Evolutionary conservation across 139 green algal genomes (phyloP), one percentile per base, ranked within the genome.

Genomic region (Microglena sp.): DNA sequence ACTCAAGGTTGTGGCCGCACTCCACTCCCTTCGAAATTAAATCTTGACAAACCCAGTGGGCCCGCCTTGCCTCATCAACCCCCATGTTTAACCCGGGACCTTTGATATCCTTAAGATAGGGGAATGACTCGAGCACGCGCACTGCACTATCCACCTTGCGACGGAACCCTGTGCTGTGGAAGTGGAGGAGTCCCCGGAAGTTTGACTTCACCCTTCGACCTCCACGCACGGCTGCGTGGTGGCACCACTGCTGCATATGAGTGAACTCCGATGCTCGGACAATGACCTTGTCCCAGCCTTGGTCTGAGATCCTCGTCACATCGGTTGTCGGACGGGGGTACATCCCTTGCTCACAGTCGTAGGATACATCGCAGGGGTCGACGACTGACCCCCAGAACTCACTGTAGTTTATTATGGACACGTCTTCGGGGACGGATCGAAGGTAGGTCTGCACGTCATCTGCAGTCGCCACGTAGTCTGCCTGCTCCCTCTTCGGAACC

Each of bases 201-300:
- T 27, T n/a, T 7, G 8, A 24, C 15, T 18, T 21, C 29, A 27
- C 29, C 21, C 18, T 40, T 11, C 29, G 56, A 31, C 21, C 15
- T 15, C 53, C 22, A 21, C 8, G 56, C 56, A 64, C 28, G 29
- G 40, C 56, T 11, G 29, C 29, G 8, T 64, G 56, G 56, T 64
- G 56, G 56, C 56, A 45, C 56, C 56, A 64, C 29, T 31, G 56
- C 29, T 40, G 8, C 56, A 64, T 64, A 8, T 31, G 6, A 11
- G 26, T 15, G 56, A 64, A 64, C 18, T 28, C 11, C 8, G 6
- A 24, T 31, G 15, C 26, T 31, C 56, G 56, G 7, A 64, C 56
- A n/a, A 64, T 64, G 15, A 64, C 6, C 56, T 64, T 64, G 56
- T 64, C 56, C 56, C 56, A 64, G 56, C 56, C 56, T 15, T 64